Evolutionary conservation across 2,329 filamentous ascomycete species (phyloP), one percentile per base, ranked within the genome.

Genomic region (Colletotrichum sp.): DNA sequence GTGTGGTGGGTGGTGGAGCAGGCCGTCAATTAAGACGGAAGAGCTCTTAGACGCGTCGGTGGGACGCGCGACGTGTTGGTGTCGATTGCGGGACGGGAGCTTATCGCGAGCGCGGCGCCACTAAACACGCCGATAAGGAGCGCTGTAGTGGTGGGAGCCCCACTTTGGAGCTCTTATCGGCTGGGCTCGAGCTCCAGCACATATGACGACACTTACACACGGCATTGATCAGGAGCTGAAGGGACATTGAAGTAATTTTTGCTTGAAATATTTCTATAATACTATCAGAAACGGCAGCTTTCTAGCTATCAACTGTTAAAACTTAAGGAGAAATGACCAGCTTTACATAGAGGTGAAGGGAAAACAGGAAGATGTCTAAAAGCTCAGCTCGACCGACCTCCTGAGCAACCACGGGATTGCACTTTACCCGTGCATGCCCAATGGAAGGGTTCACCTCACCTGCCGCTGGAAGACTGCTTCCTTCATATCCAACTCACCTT

Each of bases 31-130:
- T 75, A 75, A 62, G 59, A 22, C 59, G 27, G 30, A 63, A 77
- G 71, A 71, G 66, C 71, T 71, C 61, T 75, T 64, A 32, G 66
- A 75, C 71, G 75, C 71, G 66, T 74, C 75, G 15, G 7, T 15
- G 8, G 11, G 63, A 77, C 76, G 72, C 76, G 72, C 71, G 75
- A 75, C 75, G 72, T 71, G 75, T 71, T 68, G 66, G 75, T 71
- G 75, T 66, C 12, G 4, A 36, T 19, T 29, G 67, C 61, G 65
- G 71, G 39, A 44, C 57, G n/a, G 52, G 22, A 61, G 55, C 75
- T 75, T 75, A 75, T 75, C 67, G 75, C 71, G 55, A 75, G 29
- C 64, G 71, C 34, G 74, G 44, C 64, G 32, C 70, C 74, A 66
- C 64, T 32, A 66, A 69, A 74, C 74, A 76, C 74, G 70, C 44